Evolutionary conservation across 1,139 yeast genomes (phyloP), one percentile per base, ranked within the genome.

Genomic region (Taiozyma sp.): DNA sequence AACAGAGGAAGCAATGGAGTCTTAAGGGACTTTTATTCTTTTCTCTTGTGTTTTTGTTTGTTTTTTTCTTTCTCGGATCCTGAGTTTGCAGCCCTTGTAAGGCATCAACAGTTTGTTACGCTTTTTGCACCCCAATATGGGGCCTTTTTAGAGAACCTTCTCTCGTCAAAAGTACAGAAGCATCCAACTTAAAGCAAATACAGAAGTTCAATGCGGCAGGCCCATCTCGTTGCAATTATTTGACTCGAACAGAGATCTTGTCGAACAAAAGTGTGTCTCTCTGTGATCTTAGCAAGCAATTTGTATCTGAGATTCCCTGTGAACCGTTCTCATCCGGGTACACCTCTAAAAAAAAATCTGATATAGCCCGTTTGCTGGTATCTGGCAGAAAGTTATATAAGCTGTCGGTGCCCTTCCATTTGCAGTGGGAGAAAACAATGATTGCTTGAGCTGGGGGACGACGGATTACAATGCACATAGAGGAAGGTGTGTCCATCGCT

Each of bases 401-500:
- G 36, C 36, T 19, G 36, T 5, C 19, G 16, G 19, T 13, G 12
- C 34, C 34, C 36, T n/a, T n/a, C 36, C 14, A n/a, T 32, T 32
- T 32, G 14, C 36, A 30, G 10, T 6, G 30, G 4, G 8, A 29
- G 30, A 24, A 24, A 24, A 4, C 27, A 24, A 24, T 24, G 27
- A 24, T 24, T 5, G 8, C 30, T 28, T 13, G n/a, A 30, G 34
- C 13, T 13, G 34, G n/a, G 13, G 19, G 36, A 32, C 16, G 36
- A 32, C 36, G 36, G 14, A 32, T 32, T n/a, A 32, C 16, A n/a
- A 32, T 32, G 36, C 36, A 32, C 19, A 32, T 5, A n/a, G 36
- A 32, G 14, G 36, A 32, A 32, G 36, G 36, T 32, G 41, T 38
- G 24, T 38, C 61, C 12, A 60, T 83, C 58, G 87, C 84, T 36